A percentile compares a stretch with the other conserved stretches of the same genome.
These are phyloP conservation scores for Cordyceps cicadae DNA, from an alignment of 2,329 filamentous ascomycete genomes.

Conservation along the genomic window DNA sequence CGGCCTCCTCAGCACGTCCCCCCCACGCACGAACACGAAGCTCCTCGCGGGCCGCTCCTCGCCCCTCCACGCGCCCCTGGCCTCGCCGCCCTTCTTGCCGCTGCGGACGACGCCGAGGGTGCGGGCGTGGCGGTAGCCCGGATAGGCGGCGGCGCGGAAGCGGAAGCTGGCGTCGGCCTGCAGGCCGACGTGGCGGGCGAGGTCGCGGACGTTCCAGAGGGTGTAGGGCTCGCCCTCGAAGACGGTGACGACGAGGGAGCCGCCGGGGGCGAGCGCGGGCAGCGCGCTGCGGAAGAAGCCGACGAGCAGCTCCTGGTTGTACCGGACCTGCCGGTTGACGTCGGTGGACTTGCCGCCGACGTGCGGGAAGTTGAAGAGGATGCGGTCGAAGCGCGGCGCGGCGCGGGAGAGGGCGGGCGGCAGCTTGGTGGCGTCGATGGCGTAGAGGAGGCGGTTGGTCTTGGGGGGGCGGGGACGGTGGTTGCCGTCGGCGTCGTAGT, in stretches of 20 bases:
- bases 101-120: constrained; percentile 57
- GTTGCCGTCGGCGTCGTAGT: constrained; percentile 16
- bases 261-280: constrained; percentile 42
- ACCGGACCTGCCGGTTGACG: constrained; percentile 86
- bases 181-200: constrained; percentile 69
- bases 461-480: constrained; percentile 14
- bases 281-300: constrained; percentile 52
- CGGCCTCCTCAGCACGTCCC: constrained; percentile 30
- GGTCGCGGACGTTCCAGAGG: constrained; percentile 86
- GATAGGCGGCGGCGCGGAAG: constrained; percentile 60
- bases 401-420: constrained; percentile 33
- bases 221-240: constrained; percentile 95
- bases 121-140: constrained; percentile 64
- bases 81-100: constrained; percentile 26
- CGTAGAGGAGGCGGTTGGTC: constrained; percentile 43
- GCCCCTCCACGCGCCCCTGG: constrained; percentile 30
- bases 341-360: constrained; percentile 87
- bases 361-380: constrained; percentile 97
- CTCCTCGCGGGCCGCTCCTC: constrained; percentile 43
- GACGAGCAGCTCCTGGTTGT: constrained; percentile 75
- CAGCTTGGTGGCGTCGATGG: constrained; percentile 59
- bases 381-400: constrained; percentile 53
- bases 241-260: constrained; percentile 69
- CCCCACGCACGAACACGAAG: constrained; percentile 55
- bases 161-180: constrained; percentile 61